These are phyloP conservation scores for Talaromyces sp. DNA, from an alignment of 2,329 filamentous ascomycete genomes.

Conservation along the genomic window DNA sequence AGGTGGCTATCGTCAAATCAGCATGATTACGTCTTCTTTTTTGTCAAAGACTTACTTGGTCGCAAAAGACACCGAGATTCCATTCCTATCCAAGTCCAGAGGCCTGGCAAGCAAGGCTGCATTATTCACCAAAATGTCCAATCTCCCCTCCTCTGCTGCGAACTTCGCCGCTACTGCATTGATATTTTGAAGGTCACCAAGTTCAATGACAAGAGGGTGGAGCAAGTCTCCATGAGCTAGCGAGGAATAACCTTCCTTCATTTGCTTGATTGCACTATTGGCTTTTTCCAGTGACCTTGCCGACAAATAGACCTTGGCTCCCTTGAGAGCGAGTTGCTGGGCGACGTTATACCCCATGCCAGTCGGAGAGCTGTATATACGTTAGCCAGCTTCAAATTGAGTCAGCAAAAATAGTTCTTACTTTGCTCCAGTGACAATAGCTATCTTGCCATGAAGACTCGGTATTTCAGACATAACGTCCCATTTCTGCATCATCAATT, in stretches of 20 bases:
- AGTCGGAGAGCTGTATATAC: not conserved
- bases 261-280: slow-evolving; percentile 8
- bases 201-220: slow-evolving; percentile 4
- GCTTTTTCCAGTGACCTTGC: slow-evolving; percentile 13
- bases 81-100: slow-evolving; percentile 12
- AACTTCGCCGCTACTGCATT: slow-evolving; percentile 12
- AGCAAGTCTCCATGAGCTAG: slow-evolving; percentile 9
- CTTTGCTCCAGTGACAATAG: slow-evolving; percentile 14
- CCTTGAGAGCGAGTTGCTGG: slow-evolving; percentile 12
- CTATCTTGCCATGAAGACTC: slow-evolving; percentile 11
- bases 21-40: not conserved
- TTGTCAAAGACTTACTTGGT: slow-evolving; percentile 9
- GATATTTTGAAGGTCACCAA: slow-evolving; percentile 11
- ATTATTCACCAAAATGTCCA: slow-evolving; percentile 14
- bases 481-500: slow-evolving; percentile 9
- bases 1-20: slow-evolving; percentile 9
- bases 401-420: not conserved
- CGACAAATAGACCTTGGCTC: slow-evolving; percentile 14
- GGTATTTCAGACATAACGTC: slow-evolving; percentile 13
- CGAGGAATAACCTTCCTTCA: slow-evolving; percentile 6
- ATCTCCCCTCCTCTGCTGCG: slow-evolving; percentile 8
- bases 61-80: slow-evolving; percentile 11
- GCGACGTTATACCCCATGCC: slow-evolving; percentile 13
- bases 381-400: not conserved
- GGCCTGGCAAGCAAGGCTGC: slow-evolving; percentile 10